Evolutionary conservation across 2,329 filamentous ascomycete genomes (phyloP).

Genomic region (Pseudogymnoascus verrucosus): DNA sequence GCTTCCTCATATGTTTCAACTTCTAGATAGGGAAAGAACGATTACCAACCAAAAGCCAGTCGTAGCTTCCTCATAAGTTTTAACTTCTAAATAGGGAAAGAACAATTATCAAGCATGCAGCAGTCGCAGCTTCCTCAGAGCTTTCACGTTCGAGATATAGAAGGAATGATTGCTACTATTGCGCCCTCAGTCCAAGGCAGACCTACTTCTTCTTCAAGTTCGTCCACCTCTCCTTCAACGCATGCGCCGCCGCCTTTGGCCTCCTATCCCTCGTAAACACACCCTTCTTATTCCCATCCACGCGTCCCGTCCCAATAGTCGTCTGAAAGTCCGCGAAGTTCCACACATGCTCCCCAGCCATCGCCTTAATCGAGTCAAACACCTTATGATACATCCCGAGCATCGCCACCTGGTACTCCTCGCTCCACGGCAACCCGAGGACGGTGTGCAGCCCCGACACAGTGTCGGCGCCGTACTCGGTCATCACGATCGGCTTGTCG

Average conservation of each 20-base stretch:
- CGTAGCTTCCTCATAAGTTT: too few relatives aligned
- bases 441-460: slow-evolving; percentile 24
- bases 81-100: too few relatives aligned
- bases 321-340: slow-evolving; percentile 25
- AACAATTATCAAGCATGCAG: too few relatives aligned
- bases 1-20: too few relatives aligned
- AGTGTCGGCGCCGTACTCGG: slow-evolving; percentile 27
- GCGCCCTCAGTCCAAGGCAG: neutral
- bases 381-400: slow-evolving; percentile 27
- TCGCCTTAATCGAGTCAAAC: slow-evolving; percentile 22
- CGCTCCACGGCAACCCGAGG: slow-evolving; percentile 22
- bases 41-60: too few relatives aligned
- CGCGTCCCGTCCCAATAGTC: neutral
- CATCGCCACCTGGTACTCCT: slow-evolving; percentile 24
- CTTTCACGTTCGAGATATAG: too few relatives aligned
- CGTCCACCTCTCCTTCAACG: slow-evolving; percentile 17
- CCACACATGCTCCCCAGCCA: slow-evolving; percentile 27
- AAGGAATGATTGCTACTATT: neutral
- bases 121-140: too few relatives aligned
- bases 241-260: slow-evolving; percentile 18
- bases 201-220: neutral
- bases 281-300: slow-evolving; percentile 25
- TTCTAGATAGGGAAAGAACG: too few relatives aligned
- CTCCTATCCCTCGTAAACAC: slow-evolving; percentile 21
- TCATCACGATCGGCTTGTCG: slow-evolving; percentile 25